Conservation (phyloP, 441 rosid genomes). For the Dalechampia spathulata region DNA sequence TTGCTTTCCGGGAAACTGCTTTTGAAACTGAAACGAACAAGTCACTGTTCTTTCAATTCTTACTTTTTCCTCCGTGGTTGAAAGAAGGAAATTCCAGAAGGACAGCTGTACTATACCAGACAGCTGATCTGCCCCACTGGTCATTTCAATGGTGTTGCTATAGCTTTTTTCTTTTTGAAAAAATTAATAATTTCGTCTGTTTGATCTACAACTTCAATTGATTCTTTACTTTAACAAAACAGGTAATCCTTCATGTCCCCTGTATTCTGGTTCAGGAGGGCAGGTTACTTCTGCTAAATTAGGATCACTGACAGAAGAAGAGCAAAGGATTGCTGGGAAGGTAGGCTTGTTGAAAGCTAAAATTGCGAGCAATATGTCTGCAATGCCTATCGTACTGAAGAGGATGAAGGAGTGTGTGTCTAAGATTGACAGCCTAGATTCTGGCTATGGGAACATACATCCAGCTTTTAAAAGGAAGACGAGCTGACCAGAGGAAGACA, state of each 20-base stretch:
- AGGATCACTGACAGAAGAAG: conserved; percentile 14
- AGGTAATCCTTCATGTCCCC: no score
- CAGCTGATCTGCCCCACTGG: no score
- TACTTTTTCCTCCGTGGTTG: conserved; percentile 1
- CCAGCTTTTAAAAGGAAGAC: conserved; percentile 38
- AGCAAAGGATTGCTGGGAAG: conserved; percentile 28
- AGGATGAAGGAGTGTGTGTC: conserved; percentile 48
- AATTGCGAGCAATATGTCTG: conserved; percentile 32
- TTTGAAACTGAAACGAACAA: not conserved
- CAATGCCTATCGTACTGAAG: conserved; percentile 37
- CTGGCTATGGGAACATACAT: conserved; percentile 29
- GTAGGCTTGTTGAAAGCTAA: conserved; percentile 32
- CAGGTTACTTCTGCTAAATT: conserved; percentile 10
- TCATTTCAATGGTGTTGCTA: not conserved
- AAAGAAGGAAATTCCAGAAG: not conserved
- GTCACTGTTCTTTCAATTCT: not conserved
- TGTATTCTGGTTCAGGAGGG: conserved; percentile 21
- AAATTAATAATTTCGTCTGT: not conserved
- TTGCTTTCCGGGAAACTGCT: no score
- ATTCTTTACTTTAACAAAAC: no score
- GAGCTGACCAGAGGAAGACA: conserved; percentile 16
- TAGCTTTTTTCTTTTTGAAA: no score
- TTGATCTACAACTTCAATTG: no score
- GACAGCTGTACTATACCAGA: no score
- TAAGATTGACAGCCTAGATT: conserved; percentile 34